Base-by-base conservation (phyloP, 2,329 filamentous ascomycete genomes). In the Aspergillus sojae region DNA sequence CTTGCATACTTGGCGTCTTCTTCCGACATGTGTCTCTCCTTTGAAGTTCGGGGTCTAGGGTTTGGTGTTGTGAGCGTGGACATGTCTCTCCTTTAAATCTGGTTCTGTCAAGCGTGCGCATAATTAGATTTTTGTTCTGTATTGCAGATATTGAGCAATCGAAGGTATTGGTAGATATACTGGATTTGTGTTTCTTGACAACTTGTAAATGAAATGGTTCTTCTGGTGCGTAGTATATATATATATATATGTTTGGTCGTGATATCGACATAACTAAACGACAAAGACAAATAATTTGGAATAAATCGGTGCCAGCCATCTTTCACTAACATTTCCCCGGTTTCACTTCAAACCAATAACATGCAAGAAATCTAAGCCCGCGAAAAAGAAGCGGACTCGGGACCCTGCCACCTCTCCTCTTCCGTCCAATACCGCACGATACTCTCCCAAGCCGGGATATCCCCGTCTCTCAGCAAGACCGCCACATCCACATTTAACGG, bases 401-500 rank as follows among this genome's bases (percentile, higher is more conserved):
- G 46, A 10, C 58, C 62, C 39, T 46, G 45, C 80, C 80, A 83
- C 63, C 80, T 75, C 72, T 81, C 79, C 72, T 82, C 79, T 57
- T 68, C 74, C 11, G 81, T 83, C 77, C 75, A 83, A 69, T 77
- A 84, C 61, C 81, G 74, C 28, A 83, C 77, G 59, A 84, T 66
- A 58, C 80, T 79, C 70, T 83, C 81, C 71, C 77, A 82, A 1
- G 73, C 82, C 2, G 79, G 72, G 1, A 75, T 58, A 74, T 84
- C 82, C 10, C 80, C 79, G 23, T 81, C 77, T 28, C 81, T 71
- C 61, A 83, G 65, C 54, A 84, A 68, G 41, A 78, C 80, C 28
- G 81, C 81, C 7, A 83, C 75, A 71, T 84, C 82, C 11, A 82
- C 78, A 67, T 84, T 84, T 54, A 84, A 68, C 55, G 82, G 82